Evolutionary conservation across 2,329 filamentous ascomycete genomes (phyloP), one percentile per base, ranked within the genome.

Genomic region (Colletotrichum siamense): DNA sequence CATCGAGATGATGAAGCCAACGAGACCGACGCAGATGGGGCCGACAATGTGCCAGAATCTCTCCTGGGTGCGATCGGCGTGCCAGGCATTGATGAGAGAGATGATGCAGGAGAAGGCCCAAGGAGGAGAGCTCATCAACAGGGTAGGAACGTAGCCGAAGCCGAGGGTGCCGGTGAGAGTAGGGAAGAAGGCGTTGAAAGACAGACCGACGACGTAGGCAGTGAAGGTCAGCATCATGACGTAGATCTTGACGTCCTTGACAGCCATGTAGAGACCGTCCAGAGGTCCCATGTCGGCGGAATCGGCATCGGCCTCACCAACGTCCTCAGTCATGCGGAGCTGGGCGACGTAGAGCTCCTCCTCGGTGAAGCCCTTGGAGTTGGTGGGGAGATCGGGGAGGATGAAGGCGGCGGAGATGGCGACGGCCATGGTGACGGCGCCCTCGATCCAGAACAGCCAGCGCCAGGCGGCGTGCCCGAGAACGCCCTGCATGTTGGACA

Each of bases 191-290:
- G 89, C 89, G 78, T 91, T 91, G 82, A 91, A 92, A 0, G 90
- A 89, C 52, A 87, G 82, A 4, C 91, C 91, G 8, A 92, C 86
- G 9, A 92, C 90, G 77, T 92, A 92, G 5, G 91, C 89, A 5
- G 90, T 91, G 73, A 92, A 90, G 2, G 90, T 91, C 8, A 93
- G 71, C 88, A 92, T 92, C 89, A 93, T 90, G 76, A 93, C 79
- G 79, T 92, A 93, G 77, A 92, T 91, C 85, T 93, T 93, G 78
- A 84, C 18, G 77, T 93, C 92, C 82, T 90, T 91, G 66, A 92
- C 80, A 0, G 91, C 90, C 88, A 93, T 90, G 69, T 89, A 84
- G 34, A 92, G 82, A 12, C 92, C 92, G 10, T 87, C 87, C 76
- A 91, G 89, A 3, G 86, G 80, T 5, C 88, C 87, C 79, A 91